Base-by-base conservation (phyloP, 371 early-diverging fungal genomes). In the Amoeboaphelidium occidentale region DNA sequence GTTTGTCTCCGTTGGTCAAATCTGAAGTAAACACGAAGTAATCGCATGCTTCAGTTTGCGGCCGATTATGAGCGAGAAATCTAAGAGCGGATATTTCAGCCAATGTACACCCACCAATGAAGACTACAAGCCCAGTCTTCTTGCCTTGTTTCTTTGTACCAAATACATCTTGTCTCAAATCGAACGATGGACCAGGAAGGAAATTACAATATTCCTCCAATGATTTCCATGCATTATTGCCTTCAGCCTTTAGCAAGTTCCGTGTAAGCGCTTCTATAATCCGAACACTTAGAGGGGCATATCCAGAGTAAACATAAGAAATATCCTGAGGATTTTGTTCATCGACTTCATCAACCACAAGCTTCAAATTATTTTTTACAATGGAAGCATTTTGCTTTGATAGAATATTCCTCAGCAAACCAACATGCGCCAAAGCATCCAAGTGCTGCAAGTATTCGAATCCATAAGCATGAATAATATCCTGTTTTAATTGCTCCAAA, bases 61-160 rank as follows among this genome's bases (percentile, higher is more conserved):
- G 17, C 39, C 39, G 39, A 32, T 17, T 32, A 32, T 76, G 75
- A 13, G 82, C 72, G 43, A 89, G 59, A 57, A 84, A 79, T 14
- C 91, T 69, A 23, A 88, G 65, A 22, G 90, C 85, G 4, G 87
- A 70, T 13, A 90, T 74, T 58, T 93, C 93, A 6, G 91, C 79
- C 47, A 67, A 79, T 1, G 91, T 90, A 58, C 88, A 87, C n/a
- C 93, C 93, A 32, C 91, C 93, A n/a, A 93, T 63, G 59, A 87
- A 90, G 50, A 90, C 75, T 2, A 92, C 75, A 44, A 92, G 61
- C 1, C 87, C 84, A 3, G 76, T 73, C 24, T 72, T 72, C 25
- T 17, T 32, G 6, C 39, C 17, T 10, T 32, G 6, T 10, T 17
- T 17, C 6, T 6, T 17, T 10, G 39, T 17, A 32, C 10, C 39